phyloP scores from a whole-genome alignment of 108 stramenopile species.

The Fistulifera pelliculosa region DNA sequence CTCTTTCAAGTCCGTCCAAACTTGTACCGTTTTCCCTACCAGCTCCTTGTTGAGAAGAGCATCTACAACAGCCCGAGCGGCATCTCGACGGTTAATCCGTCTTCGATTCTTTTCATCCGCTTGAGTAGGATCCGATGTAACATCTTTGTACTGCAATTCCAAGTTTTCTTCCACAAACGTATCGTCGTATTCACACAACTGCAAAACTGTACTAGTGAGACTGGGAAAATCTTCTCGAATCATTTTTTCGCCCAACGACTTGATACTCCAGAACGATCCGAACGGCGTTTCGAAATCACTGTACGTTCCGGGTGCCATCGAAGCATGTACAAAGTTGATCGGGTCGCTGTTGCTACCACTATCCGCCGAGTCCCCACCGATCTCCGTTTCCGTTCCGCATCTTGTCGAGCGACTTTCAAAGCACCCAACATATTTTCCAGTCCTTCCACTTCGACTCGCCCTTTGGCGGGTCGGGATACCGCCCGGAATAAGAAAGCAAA shows the following conservation, averaged over 20 bases:
- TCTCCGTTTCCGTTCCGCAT: neutral
- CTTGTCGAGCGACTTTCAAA: slow-evolving; percentile 5
- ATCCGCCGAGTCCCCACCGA: too few relatives aligned
- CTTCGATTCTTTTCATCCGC: slow-evolving; percentile 17
- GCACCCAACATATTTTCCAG: slow-evolving; percentile 62
- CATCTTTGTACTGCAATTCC: slow-evolving; percentile 29
- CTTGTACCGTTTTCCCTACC: slow-evolving; percentile 43
- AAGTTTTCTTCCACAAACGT: slow-evolving; percentile 64
- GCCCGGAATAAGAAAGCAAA: slow-evolving; percentile 77
- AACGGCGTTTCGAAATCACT: slow-evolving; percentile 75
- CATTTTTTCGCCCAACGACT: slow-evolving; percentile 61
- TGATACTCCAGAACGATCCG: slow-evolving; percentile 66
- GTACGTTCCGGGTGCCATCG: slow-evolving; percentile 51
- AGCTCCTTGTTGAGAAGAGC: slow-evolving; percentile 53
- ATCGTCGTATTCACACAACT: slow-evolving; percentile 69
- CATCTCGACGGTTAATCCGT: slow-evolving; percentile 75
- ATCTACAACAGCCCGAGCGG: slow-evolving; percentile 62
- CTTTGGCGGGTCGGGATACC: slow-evolving; percentile 63
- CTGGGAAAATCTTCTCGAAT: slow-evolving; percentile 46
- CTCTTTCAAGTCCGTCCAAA: slow-evolving; percentile 23
- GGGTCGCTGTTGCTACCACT: slow-evolving; percentile 21
- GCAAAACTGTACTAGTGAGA: slow-evolving; percentile 36
- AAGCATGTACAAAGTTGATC: slow-evolving; percentile 56
- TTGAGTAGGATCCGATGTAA: slow-evolving; percentile 14
- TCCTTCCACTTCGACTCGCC: slow-evolving; percentile 79